Percentiles rank a stretch among this genome's conserved stretches.
Conservation (phyloP, 129 eudicot species). For the Lactuca saligna region DNA sequence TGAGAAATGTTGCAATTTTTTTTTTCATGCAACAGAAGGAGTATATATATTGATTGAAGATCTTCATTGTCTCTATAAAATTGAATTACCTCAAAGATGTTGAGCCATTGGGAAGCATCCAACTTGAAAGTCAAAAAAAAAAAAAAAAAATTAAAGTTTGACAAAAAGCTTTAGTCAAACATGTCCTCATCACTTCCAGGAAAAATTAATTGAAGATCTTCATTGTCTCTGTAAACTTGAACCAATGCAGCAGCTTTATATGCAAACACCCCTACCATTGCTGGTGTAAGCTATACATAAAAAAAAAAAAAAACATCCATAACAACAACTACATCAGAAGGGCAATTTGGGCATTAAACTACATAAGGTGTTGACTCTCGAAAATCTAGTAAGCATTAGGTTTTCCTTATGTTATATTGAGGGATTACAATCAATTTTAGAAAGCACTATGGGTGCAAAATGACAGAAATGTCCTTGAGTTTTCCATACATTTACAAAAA, state of each 20-base stretch:
- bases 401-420: too few relatives aligned
- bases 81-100: constrained; percentile 19
- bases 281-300: constrained; percentile 68
- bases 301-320: constrained; percentile 6
- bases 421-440: too few relatives aligned
- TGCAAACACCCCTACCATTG: constrained; percentile 90
- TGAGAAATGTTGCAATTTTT: too few relatives aligned
- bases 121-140: background rate
- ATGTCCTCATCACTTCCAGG: constrained; percentile 45
- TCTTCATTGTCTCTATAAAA: background rate
- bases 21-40: too few relatives aligned
- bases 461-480: too few relatives aligned
- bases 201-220: constrained; percentile 74
- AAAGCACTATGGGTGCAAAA: too few relatives aligned
- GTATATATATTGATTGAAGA: too few relatives aligned
- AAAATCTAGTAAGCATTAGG: too few relatives aligned
- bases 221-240: constrained; percentile 95
- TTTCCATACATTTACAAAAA: too few relatives aligned
- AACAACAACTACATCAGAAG: background rate
- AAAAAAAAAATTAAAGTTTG: background rate
- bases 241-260: constrained; percentile 96
- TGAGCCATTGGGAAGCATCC: background rate
- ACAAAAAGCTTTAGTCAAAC: background rate
- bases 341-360: background rate
- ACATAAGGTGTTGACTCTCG: too few relatives aligned